Percentiles rank a stretch among this genome's conserved stretches.
Conservation (phyloP, 805 yeast species). For the Tetrapisispora iriomotensis region DNA sequence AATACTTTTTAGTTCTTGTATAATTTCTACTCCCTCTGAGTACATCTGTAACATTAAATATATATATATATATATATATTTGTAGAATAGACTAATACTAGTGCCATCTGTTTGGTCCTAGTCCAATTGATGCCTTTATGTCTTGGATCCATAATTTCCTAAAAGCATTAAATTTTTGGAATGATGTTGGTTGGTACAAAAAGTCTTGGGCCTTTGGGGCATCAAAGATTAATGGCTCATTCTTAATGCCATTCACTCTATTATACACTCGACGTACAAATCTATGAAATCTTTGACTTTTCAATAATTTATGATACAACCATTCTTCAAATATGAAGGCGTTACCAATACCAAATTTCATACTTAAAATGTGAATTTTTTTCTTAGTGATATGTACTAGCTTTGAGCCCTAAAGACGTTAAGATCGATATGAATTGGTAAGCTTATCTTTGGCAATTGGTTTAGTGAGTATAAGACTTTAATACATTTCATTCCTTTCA, state of each 20-base stretch:
- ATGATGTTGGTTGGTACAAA: constrained; percentile 38
- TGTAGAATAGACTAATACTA: constrained; percentile 9
- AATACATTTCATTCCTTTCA: no score
- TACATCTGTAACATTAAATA: no score
- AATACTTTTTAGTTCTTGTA: no score
- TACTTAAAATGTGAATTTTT: no score
- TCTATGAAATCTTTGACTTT: constrained; percentile 48
- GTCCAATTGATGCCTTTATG: constrained; percentile 43
- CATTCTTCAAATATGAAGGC: constrained; percentile 40
- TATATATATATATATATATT: no score
- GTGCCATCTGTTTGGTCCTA: constrained; percentile 26
- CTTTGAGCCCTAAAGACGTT: no score
- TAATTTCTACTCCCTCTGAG: no score
- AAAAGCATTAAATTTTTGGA: constrained; percentile 54
- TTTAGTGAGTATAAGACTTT: no score
- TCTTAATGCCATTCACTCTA: constrained; percentile 47
- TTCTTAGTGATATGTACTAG: no score
- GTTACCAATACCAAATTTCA: background rate
- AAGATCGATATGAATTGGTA: no score
- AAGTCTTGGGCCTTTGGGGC: constrained; percentile 8
- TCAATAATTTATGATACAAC: constrained; percentile 39
- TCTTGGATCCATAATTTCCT: constrained; percentile 52
- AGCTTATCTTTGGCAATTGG: no score
- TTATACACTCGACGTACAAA: constrained; percentile 58
- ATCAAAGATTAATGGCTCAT: constrained; percentile 29